Percentiles rank a stretch among this genome's conserved stretches.
phyloP scores from a whole-genome alignment of 1,139 yeast species.

The Pichia kudriavzevii region DNA sequence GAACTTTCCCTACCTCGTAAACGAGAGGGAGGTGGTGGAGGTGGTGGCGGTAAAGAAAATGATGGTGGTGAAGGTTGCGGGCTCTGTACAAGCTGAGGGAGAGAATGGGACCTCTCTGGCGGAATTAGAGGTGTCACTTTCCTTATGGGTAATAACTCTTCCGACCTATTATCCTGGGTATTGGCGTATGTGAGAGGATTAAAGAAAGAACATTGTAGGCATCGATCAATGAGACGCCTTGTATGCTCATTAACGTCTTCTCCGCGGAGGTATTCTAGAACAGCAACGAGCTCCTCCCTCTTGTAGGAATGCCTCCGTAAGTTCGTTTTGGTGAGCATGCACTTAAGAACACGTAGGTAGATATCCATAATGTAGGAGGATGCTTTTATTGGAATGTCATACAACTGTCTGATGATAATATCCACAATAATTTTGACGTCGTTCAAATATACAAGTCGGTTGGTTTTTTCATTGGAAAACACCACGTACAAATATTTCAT shows the following conservation, averaged over 20 bases:
- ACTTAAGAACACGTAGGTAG: conserved; percentile 67
- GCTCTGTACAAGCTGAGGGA: too few relatives aligned
- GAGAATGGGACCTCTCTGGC: background rate
- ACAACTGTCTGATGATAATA: conserved; percentile 72
- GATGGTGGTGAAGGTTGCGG: background rate
- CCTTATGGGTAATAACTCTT: background rate
- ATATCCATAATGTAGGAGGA: conserved; percentile 64
- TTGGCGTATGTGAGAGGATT: conserved; percentile 11
- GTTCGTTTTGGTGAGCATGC: conserved; percentile 62
- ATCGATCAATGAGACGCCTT: conserved; percentile 52
- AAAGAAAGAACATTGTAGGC: conserved; percentile 56
- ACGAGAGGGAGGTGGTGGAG: conserved; percentile 3
- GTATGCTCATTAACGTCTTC: conserved; percentile 35
- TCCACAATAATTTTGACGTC: conserved; percentile 85
- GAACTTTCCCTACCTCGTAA: background rate
- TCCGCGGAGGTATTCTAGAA: conserved; percentile 37
- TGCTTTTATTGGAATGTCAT: conserved; percentile 48
- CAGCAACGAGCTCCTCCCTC: conserved; percentile 41
- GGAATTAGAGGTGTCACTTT: conserved; percentile 2
- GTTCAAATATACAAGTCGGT: conserved; percentile 64
- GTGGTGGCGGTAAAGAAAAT: conserved; percentile 9
- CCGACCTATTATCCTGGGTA: background rate
- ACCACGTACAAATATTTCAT: conserved; percentile 70
- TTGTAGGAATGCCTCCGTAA: conserved; percentile 53
- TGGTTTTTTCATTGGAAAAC: conserved; percentile 58